Percentiles rank a stretch among this genome's conserved stretches.
phyloP scores from a whole-genome alignment of 2,329 filamentous ascomycete genomes.

The Juglanconis oblonga region DNA sequence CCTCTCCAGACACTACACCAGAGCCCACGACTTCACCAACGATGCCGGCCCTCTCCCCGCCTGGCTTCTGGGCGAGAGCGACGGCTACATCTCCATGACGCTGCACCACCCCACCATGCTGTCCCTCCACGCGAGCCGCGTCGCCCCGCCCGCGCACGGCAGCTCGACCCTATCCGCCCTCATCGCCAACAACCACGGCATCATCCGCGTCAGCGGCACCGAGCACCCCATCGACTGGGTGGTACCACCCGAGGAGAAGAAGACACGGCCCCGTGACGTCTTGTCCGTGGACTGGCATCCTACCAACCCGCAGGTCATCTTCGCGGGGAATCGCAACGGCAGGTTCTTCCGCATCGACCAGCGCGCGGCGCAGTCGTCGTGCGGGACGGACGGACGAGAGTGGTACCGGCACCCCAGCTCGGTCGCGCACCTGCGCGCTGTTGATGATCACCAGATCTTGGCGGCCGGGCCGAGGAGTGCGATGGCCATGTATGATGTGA shows the following conservation, averaged over 20 bases:
- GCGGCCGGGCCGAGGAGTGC: conserved; percentile 47
- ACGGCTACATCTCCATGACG: conserved; percentile 20
- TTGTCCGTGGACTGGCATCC: conserved; percentile 48
- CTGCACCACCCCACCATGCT: background rate
- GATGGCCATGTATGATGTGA: conserved; percentile 57
- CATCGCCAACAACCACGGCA: conserved; percentile 47
- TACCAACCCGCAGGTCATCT: conserved; percentile 40
- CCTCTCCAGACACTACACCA: conserved; percentile 25
- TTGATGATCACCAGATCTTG: conserved; percentile 49
- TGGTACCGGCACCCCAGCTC: conserved; percentile 34
- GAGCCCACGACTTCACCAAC: conserved; percentile 18
- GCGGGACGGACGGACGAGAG: conserved; percentile 9
- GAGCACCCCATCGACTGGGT: conserved; percentile 32
- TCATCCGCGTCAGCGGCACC: conserved; percentile 34
- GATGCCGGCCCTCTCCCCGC: conserved; percentile 24
- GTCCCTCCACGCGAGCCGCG: conserved; percentile 30
- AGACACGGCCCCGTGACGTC: conserved; percentile 31
- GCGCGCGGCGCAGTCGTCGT: conserved; percentile 32
- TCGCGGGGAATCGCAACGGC: conserved; percentile 50
- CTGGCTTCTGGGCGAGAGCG: conserved; percentile 38
- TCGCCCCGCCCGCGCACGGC: conserved; percentile 40
- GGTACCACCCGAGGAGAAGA: background rate
- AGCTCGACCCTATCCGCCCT: conserved; percentile 41
- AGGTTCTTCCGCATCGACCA: conserved; percentile 44
- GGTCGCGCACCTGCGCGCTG: conserved; percentile 48